Conservation (phyloP, 2,329 filamentous ascomycete species). For the Cercospora beticola region DNA sequence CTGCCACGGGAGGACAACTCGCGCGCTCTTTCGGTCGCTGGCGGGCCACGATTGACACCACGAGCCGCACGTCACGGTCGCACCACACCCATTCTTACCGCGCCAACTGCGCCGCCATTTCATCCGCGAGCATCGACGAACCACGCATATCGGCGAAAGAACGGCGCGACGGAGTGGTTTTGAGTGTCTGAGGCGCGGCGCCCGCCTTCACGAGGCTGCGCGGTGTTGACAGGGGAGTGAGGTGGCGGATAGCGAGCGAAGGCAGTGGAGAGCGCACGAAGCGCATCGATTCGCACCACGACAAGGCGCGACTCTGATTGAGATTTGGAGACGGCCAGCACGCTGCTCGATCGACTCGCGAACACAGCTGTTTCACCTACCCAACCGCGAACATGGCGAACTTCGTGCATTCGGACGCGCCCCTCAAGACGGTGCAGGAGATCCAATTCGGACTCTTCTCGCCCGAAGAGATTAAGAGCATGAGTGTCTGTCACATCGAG, state of each 20-base stretch:
- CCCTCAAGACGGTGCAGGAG: slow-evolving; percentile 96
- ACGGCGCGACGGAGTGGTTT: slow-evolving; percentile 17
- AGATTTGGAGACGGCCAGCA: neutral
- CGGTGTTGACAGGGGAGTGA: slow-evolving; percentile 31
- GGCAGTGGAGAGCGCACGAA: slow-evolving; percentile 6
- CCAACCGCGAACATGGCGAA: slow-evolving; percentile 75
- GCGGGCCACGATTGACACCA: slow-evolving; percentile 34
- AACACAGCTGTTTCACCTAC: neutral
- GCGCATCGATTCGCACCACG: slow-evolving; percentile 1
- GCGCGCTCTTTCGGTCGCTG: slow-evolving; percentile 29
- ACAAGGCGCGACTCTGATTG: neutral
- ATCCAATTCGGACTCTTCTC: slow-evolving; percentile 98
- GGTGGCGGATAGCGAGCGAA: slow-evolving; percentile 29
- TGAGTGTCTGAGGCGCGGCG: slow-evolving; percentile 28
- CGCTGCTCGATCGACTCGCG: neutral
- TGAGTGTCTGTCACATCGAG: slow-evolving; percentile 94
- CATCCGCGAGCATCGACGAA: slow-evolving; percentile 28
- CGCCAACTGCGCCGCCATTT: slow-evolving; percentile 28
- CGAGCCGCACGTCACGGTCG: slow-evolving; percentile 16
- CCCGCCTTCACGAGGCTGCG: slow-evolving; percentile 37
- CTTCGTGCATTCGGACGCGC: slow-evolving; percentile 89
- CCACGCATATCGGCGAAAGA: slow-evolving; percentile 17
- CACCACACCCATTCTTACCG: slow-evolving; percentile 22
- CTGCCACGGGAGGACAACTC: neutral
- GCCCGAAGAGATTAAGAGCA: slow-evolving; percentile 97